Percentiles rank a stretch among this genome's conserved stretches.
phyloP scores from a whole-genome alignment of 2,329 filamentous ascomycete genomes.

The Cladosporium sp. region DNA sequence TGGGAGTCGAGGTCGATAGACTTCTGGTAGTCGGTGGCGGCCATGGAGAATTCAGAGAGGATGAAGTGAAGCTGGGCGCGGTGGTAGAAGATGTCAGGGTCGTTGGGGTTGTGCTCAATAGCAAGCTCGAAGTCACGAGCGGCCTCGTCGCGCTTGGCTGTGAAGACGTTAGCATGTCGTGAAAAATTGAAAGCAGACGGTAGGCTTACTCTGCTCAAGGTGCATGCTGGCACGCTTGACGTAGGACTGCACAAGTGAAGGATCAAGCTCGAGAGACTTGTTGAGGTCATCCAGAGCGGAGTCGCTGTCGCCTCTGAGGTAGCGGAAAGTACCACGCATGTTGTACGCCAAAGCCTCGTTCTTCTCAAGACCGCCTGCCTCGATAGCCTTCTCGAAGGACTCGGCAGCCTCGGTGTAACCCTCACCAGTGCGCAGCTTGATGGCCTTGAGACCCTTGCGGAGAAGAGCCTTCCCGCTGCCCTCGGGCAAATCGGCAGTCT shows the following conservation, averaged over 20 bases:
- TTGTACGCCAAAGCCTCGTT: conserved; percentile 92
- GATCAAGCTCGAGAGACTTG: conserved; percentile 89
- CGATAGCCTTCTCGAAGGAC: conserved; percentile 84
- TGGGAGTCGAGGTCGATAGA: conserved; percentile 94
- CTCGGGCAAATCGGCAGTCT: conserved; percentile 73
- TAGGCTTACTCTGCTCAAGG: conserved; percentile 76
- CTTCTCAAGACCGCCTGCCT: conserved; percentile 75
- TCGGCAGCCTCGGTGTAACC: conserved; percentile 85
- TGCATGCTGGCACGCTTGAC: conserved; percentile 99
- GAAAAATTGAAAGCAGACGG: neutral
- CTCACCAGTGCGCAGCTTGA: conserved; percentile 84
- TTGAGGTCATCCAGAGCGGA: conserved; percentile 82
- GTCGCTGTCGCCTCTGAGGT: conserved; percentile 83
- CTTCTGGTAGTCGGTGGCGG: conserved; percentile 98
- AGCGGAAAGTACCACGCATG: conserved; percentile 93
- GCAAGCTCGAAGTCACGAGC: conserved; percentile 85
- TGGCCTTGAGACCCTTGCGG: conserved; percentile 75
- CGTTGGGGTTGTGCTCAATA: conserved; percentile 77
- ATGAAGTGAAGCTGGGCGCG: conserved; percentile 98
- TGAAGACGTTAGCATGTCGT: conserved; percentile 28
- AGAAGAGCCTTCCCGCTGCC: conserved; percentile 82
- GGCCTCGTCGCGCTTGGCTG: conserved; percentile 80
- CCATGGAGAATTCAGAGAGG: conserved; percentile 86
- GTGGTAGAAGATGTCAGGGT: conserved; percentile 99
- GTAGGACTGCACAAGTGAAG: conserved; percentile 88